A percentile compares a stretch with the other conserved stretches of the same genome.
These are phyloP conservation scores for Pachysolen tannophilus DNA, from an alignment of 805 yeast genomes.

Conservation along the genomic window DNA sequence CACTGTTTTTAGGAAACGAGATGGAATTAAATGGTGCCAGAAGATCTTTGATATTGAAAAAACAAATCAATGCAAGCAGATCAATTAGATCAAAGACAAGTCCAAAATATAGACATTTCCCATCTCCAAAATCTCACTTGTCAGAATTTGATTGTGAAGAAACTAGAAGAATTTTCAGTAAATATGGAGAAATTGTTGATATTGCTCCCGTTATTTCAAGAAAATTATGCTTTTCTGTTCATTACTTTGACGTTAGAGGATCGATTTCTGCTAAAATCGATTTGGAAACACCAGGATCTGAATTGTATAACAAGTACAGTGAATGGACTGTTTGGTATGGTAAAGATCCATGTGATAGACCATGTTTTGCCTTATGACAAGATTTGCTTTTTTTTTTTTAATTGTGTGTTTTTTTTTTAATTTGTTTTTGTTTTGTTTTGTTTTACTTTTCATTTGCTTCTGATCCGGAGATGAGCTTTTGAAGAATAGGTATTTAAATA, in stretches of 20 bases:
- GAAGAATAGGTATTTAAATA: too few species aligned
- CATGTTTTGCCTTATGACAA: constrained; percentile 25
- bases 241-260: constrained; percentile 47
- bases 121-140: constrained; percentile 34
- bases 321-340: constrained; percentile 65
- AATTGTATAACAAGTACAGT: constrained; percentile 35
- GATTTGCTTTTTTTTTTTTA: too few species aligned
- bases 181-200: constrained; percentile 55
- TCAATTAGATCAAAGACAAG: constrained; percentile 11
- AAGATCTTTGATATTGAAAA: constrained; percentile 46
- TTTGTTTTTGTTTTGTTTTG: too few species aligned
- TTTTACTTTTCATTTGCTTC: too few species aligned
- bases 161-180: constrained; percentile 40
- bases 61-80: constrained; percentile 13
- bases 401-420: too few species aligned
- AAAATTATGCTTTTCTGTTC: constrained; percentile 52
- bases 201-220: constrained; percentile 60
- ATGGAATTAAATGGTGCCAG: constrained; percentile 39
- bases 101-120: constrained; percentile 19
- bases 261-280: constrained; percentile 49
- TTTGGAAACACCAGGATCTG: constrained; percentile 19
- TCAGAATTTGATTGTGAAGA: constrained; percentile 37
- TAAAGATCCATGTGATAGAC: constrained; percentile 55
- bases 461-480: too few species aligned
- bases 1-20: constrained; percentile 14